Conservation (phyloP, 192 early-diverging fungal species). For the Cladochytrium replicatum region DNA sequence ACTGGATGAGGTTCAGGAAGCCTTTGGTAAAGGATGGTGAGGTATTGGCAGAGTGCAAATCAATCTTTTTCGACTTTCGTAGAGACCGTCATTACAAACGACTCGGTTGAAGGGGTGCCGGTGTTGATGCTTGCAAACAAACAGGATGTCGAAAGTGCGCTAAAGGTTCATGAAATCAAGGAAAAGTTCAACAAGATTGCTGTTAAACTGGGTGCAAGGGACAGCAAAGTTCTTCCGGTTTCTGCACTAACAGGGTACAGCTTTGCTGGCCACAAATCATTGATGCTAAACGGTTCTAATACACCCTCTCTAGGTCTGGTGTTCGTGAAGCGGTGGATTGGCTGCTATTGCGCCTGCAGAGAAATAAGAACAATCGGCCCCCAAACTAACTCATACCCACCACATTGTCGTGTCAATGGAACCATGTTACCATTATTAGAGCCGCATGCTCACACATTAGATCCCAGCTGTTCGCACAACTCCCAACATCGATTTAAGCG, state of each 20-base stretch:
- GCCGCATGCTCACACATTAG: no score
- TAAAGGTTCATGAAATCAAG: slow-evolving; percentile 72
- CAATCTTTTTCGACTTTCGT: background rate
- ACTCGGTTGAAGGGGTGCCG: slow-evolving; percentile 72
- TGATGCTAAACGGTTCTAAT: background rate
- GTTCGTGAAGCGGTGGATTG: slow-evolving; percentile 85
- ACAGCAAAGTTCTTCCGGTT: slow-evolving; percentile 75
- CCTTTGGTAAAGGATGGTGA: slow-evolving; percentile 51
- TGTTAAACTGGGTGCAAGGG: slow-evolving; percentile 67
- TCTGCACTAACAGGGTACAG: slow-evolving; percentile 74
- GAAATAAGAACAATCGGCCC: slow-evolving; percentile 70
- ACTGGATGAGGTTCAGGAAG: slow-evolving; percentile 65
- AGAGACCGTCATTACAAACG: slow-evolving; percentile 70
- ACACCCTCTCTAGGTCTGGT: slow-evolving; percentile 45
- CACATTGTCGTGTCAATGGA: no score
- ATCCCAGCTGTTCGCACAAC: no score
- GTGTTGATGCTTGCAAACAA: slow-evolving; percentile 93
- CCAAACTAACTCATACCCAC: no score
- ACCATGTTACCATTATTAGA: no score
- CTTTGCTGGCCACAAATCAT: background rate
- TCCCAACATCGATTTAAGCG: no score
- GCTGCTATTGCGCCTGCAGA: slow-evolving; percentile 70
- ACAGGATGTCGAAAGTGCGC: slow-evolving; percentile 64
- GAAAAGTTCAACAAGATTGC: slow-evolving; percentile 88
- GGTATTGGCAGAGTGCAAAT: background rate